These are phyloP conservation scores for Diaporthe caulivora DNA, from an alignment of 2,329 filamentous ascomycete genomes.

Conservation along the genomic window DNA sequence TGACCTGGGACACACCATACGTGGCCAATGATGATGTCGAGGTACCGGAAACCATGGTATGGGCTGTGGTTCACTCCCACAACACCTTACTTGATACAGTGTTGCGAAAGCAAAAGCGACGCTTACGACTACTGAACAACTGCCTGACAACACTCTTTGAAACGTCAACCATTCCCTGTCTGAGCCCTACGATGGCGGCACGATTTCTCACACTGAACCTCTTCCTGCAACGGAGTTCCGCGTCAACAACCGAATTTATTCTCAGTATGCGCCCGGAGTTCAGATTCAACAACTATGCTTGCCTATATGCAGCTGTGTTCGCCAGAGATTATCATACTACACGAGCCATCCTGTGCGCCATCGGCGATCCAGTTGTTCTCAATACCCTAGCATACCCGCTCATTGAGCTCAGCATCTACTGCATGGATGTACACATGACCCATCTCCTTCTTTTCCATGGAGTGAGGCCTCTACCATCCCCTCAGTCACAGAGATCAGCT, in stretches of 20 bases:
- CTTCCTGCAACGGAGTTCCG: background rate
- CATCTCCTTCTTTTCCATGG: background rate
- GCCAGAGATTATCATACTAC: background rate
- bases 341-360: background rate
- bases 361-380: background rate
- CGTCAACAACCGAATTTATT: background rate
- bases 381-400: background rate
- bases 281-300: conserved; percentile 1
- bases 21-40: background rate
- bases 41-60: background rate
- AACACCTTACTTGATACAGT: background rate
- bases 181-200: conserved; percentile 1
- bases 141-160: background rate
- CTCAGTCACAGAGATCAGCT: background rate
- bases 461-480: background rate
- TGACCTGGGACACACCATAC: background rate
- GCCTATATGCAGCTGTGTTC: background rate
- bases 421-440: conserved; percentile 6
- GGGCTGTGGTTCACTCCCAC: background rate
- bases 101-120: background rate
- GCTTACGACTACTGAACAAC: background rate
- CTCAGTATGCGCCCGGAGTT: background rate
- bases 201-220: conserved; percentile 5
- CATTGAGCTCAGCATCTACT: background rate
- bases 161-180: background rate